Evolutionary conservation across 768 basidiomycete genomes (phyloP).

Genomic region (Lepiota subincarnata): DNA sequence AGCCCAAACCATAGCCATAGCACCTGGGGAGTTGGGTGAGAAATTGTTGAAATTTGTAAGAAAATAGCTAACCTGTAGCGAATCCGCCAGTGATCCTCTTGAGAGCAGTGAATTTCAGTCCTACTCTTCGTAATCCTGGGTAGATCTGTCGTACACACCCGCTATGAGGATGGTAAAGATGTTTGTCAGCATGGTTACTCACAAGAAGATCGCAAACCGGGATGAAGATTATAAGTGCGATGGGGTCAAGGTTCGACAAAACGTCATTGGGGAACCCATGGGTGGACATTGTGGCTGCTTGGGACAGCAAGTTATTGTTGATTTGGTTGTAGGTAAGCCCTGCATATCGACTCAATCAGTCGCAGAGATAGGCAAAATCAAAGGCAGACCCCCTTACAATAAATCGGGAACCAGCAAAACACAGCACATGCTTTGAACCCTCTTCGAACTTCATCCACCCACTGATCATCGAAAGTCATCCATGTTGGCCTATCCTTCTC

Average conservation of each 20-base stretch:
- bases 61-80: conserved; percentile 34
- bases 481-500: conserved; percentile 45
- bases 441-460: conserved; percentile 73
- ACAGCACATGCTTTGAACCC: conserved; percentile 69
- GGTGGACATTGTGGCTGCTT: conserved; percentile 75
- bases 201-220: conserved; percentile 62
- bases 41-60: too few species aligned
- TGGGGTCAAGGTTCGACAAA: conserved; percentile 72
- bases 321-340: conserved; percentile 76
- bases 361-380: background rate
- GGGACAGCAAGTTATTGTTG: conserved; percentile 73
- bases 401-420: conserved; percentile 63
- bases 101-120: conserved; percentile 53
- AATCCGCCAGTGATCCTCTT: conserved; percentile 60
- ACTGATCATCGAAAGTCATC: conserved; percentile 77
- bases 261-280: conserved; percentile 75
- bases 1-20: conserved; percentile 65
- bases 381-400: conserved; percentile 42
- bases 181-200: conserved; percentile 2
- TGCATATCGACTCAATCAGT: background rate
- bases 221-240: conserved; percentile 68
- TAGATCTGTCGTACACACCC: conserved; percentile 31
- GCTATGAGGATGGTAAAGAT: background rate
- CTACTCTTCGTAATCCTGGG: conserved; percentile 47
- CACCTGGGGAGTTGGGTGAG: conserved; percentile 16